Conservation (phyloP, 805 yeast species). For the Wickerhamiella vanderwaltii region DNA sequence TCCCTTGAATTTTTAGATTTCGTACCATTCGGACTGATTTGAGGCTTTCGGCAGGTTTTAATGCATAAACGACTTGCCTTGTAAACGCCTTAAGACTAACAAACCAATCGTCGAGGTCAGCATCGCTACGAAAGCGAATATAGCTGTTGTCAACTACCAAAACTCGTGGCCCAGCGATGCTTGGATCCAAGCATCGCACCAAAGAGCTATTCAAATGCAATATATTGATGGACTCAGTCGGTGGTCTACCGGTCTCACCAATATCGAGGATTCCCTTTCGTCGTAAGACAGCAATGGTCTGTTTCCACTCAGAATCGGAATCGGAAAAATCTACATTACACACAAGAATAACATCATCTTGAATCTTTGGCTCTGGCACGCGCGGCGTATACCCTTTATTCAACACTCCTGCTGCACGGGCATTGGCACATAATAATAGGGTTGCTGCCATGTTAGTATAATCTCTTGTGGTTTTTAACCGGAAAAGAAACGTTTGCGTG, state of each 20-base stretch:
- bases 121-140: constrained; percentile 19
- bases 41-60: constrained; percentile 11
- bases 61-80: constrained; percentile 20
- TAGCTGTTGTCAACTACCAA: constrained; percentile 22
- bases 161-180: constrained; percentile 16
- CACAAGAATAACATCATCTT: constrained; percentile 15
- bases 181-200: constrained; percentile 17
- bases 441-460: constrained; percentile 14
- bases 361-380: constrained; percentile 1
- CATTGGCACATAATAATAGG: constrained; percentile 17
- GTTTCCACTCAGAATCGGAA: constrained; percentile 16
- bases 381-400: constrained; percentile 20
- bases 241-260: constrained; percentile 7
- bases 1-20: constrained; percentile 8
- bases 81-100: constrained; percentile 23
- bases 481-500: constrained; percentile 12
- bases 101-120: constrained; percentile 27
- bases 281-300: constrained; percentile 15
- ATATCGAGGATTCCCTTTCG: constrained; percentile 17
- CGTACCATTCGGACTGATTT: constrained; percentile 15
- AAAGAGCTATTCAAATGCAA: constrained; percentile 11
- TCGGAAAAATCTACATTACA: constrained; percentile 17
- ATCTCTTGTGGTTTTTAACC: constrained; percentile 2
- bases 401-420: constrained; percentile 18
- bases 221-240: constrained; percentile 13